A percentile compares a stretch with the other conserved stretches of the same genome.
These are phyloP conservation scores for Talaromyces trachyspermus DNA, from an alignment of 495 filamentous ascomycete genomes.

Conservation along the genomic window DNA sequence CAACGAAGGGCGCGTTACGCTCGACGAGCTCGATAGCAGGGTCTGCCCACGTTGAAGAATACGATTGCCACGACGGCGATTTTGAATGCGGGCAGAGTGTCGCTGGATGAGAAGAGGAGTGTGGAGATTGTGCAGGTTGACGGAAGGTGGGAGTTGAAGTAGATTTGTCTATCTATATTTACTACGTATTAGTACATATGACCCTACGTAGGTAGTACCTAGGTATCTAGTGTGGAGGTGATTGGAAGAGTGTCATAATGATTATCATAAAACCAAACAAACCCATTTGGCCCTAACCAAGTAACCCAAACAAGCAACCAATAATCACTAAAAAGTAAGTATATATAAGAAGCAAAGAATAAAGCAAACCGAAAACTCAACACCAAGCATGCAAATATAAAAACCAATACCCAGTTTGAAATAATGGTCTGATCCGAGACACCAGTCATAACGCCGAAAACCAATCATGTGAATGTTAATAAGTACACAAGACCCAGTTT, in stretches of 20 bases:
- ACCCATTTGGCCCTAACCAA: neutral
- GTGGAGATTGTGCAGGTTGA: constrained; percentile 57
- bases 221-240: neutral
- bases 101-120: constrained; percentile 70
- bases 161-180: constrained; percentile 19
- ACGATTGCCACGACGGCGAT: constrained; percentile 90
- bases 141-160: constrained; percentile 65
- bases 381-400: constrained; percentile 6
- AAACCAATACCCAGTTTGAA: no score
- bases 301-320: neutral
- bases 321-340: neutral
- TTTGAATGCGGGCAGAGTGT: constrained; percentile 73
- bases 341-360: no score
- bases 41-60: constrained; percentile 77
- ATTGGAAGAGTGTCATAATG: constrained; percentile 1
- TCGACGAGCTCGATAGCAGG: constrained; percentile 72
- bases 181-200: no score
- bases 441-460: neutral
- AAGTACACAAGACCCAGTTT: no score
- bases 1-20: constrained; percentile 61
- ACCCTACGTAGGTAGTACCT: neutral
- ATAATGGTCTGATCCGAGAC: no score
- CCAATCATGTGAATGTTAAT: no score
- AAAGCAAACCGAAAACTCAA: no score
- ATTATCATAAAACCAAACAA: constrained; percentile 6